These are phyloP conservation scores for Cryphonectria naterciae DNA, from an alignment of 2,329 filamentous ascomycete species.

Conservation along the genomic window DNA sequence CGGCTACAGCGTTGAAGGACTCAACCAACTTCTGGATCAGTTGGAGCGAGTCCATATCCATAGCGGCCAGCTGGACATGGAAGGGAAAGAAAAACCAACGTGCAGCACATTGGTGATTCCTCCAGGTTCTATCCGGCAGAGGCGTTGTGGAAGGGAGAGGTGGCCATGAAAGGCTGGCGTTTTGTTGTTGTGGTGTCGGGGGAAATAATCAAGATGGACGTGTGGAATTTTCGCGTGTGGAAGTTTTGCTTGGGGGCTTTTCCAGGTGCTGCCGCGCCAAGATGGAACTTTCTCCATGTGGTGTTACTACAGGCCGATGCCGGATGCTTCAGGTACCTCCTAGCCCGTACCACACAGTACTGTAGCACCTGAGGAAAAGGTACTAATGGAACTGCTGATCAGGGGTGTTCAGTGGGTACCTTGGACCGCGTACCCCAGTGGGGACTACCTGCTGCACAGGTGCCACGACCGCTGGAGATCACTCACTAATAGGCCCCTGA, in stretches of 20 bases:
- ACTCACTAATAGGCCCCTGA: background rate
- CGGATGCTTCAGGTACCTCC: background rate
- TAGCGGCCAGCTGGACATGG: conserved; percentile 17
- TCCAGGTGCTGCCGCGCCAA: background rate
- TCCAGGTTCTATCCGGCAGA: conserved; percentile 1
- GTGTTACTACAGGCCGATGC: conserved; percentile 1
- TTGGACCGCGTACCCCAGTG: background rate
- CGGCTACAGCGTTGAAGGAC: conserved; percentile 67
- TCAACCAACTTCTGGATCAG: conserved; percentile 63
- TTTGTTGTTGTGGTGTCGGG: background rate
- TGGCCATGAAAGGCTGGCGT: background rate
- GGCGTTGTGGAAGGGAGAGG: background rate
- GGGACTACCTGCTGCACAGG: background rate
- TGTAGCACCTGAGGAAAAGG: background rate
- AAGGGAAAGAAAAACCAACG: background rate
- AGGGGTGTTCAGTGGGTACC: background rate
- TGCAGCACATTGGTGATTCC: conserved; percentile 23
- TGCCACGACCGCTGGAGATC: background rate
- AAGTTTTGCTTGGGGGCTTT: background rate
- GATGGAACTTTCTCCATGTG: background rate
- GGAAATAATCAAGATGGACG: background rate
- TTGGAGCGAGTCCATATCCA: conserved; percentile 45
- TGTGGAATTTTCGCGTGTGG: background rate
- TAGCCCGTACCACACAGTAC: background rate
- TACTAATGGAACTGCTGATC: background rate